Conservation (phyloP, 768 basidiomycete species). For the Sutorius australiensis region DNA sequence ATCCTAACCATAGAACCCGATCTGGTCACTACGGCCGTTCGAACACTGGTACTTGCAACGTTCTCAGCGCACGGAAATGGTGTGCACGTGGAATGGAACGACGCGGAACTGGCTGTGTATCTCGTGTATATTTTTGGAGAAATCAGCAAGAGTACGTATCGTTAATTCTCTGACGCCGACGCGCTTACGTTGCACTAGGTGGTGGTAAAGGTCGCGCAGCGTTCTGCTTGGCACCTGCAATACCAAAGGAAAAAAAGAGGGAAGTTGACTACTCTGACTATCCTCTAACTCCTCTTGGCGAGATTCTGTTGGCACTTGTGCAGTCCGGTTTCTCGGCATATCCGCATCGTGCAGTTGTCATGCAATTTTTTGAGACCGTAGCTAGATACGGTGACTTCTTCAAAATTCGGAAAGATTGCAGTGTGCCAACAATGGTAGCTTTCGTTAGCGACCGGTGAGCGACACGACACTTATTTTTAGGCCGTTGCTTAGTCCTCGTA, state of each 20-base stretch:
- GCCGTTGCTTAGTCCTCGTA: slow-evolving; percentile 2
- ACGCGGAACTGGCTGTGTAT: slow-evolving; percentile 91
- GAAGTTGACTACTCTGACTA: slow-evolving; percentile 71
- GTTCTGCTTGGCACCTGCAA: slow-evolving; percentile 74
- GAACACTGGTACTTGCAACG: slow-evolving; percentile 68
- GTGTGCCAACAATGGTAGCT: slow-evolving; percentile 81
- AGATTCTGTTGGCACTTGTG: slow-evolving; percentile 81
- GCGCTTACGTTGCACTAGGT: slow-evolving; percentile 36
- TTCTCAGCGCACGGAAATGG: slow-evolving; percentile 64
- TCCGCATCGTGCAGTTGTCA: slow-evolving; percentile 77
- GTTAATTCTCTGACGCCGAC: background rate
- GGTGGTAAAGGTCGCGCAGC: slow-evolving; percentile 79
- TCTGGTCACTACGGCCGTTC: slow-evolving; percentile 76
- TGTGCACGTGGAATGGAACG: slow-evolving; percentile 75
- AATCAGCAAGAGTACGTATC: slow-evolving; percentile 73
- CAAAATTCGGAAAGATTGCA: slow-evolving; percentile 86
- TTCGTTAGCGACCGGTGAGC: slow-evolving; percentile 81
- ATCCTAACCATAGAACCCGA: slow-evolving; percentile 81
- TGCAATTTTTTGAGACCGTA: slow-evolving; percentile 91
- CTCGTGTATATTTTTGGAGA: slow-evolving; percentile 93
- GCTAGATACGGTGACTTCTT: slow-evolving; percentile 97
- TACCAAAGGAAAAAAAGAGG: slow-evolving; percentile 66
- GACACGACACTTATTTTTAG: background rate
- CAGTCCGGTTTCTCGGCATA: slow-evolving; percentile 78
- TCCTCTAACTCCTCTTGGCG: slow-evolving; percentile 85